Percentiles rank a stretch among this genome's conserved stretches.
phyloP scores from a whole-genome alignment of 2,329 filamentous ascomycete genomes.

The Metarhizium sp. region DNA sequence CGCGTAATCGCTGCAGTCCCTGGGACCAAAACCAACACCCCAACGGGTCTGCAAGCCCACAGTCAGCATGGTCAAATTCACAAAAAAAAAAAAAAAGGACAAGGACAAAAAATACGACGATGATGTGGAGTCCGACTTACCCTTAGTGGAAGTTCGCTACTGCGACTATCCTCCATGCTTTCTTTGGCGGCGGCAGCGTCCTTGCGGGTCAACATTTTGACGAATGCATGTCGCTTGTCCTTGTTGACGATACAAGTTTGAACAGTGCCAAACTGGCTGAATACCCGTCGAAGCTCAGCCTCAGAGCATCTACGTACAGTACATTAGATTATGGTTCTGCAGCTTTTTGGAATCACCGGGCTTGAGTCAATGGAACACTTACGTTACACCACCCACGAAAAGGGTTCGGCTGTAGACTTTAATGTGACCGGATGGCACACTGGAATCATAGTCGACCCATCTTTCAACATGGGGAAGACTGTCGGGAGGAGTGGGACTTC shows the following conservation, averaged over 20 bases:
- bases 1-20: constrained; percentile 93
- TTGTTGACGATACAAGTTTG: constrained; percentile 98
- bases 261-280: constrained; percentile 73
- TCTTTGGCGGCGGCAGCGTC: constrained; percentile 79
- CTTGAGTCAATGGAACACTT: constrained; percentile 30
- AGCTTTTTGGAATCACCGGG: background rate
- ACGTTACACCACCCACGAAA: constrained; percentile 92
- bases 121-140: constrained; percentile 35
- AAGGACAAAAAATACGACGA: background rate
- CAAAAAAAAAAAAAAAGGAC: background rate
- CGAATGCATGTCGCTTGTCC: constrained; percentile 96
- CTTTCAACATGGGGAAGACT: constrained; percentile 39
- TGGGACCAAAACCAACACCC: constrained; percentile 94
- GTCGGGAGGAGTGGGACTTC: constrained; percentile 47
- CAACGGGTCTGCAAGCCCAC: constrained; percentile 63
- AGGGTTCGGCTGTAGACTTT: constrained; percentile 91
- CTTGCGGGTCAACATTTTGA: constrained; percentile 90
- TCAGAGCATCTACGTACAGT: constrained; percentile 54
- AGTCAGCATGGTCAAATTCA: constrained; percentile 8
- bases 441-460: constrained; percentile 71
- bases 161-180: constrained; percentile 73
- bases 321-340: background rate
- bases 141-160: constrained; percentile 62
- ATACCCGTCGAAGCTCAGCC: constrained; percentile 70
- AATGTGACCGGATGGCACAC: constrained; percentile 66